Conservation (phyloP, 1,284 basidiomycete genomes). For the Takashimella tepidaria region DNA sequence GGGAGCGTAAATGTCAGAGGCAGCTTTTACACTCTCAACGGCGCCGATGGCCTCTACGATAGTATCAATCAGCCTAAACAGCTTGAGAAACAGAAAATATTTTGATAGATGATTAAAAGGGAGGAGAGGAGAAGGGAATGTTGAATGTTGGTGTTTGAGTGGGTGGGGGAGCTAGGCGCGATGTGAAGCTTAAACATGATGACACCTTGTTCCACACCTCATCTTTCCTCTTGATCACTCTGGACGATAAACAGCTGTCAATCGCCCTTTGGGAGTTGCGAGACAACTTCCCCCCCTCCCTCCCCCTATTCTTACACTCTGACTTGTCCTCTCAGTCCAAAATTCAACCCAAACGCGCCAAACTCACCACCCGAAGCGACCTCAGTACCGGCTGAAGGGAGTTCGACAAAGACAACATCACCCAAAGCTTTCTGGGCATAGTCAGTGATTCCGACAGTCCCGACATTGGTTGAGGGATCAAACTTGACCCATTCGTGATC, state of each 20-base stretch:
- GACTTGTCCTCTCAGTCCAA: too few species aligned
- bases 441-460: slow-evolving; percentile 83
- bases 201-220: too few species aligned
- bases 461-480: slow-evolving; percentile 73
- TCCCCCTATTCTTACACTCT: too few species aligned
- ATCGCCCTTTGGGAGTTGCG: too few species aligned
- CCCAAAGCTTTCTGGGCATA: slow-evolving; percentile 90
- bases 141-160: too few species aligned
- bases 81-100: too few species aligned
- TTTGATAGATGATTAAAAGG: not conserved
- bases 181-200: too few species aligned
- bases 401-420: slow-evolving; percentile 96
- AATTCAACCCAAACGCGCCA: not conserved
- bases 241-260: too few species aligned
- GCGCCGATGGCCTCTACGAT: slow-evolving; percentile 91
- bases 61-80: too few species aligned
- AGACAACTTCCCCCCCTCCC: slow-evolving; percentile 29
- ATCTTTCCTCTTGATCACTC: too few species aligned
- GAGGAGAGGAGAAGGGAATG: not conserved
- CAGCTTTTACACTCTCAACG: slow-evolving; percentile 97
- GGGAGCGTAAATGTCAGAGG: slow-evolving; percentile 95
- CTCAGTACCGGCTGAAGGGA: slow-evolving; percentile 65
- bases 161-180: too few species aligned
- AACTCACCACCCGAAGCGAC: slow-evolving; percentile 70
- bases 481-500: slow-evolving; percentile 88